These are phyloP conservation scores for Schizonepeta tenuifolia DNA, from an alignment of 257 asterid species.

Conservation along the genomic window DNA sequence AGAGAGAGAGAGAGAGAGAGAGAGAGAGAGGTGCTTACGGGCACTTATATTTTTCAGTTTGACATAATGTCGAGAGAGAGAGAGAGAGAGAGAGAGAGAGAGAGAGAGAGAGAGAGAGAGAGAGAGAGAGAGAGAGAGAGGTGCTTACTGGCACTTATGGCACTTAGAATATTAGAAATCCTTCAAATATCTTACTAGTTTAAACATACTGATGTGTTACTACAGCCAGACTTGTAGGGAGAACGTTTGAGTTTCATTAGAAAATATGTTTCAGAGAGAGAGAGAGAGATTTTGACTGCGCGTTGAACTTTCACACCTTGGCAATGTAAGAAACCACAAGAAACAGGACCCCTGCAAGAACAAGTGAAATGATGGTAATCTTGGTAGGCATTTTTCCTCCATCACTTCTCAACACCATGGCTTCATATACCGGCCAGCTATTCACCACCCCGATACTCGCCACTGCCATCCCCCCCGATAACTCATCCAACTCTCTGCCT, in stretches of 20 bases:
- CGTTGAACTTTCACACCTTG: conserved; percentile 25
- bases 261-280: neutral
- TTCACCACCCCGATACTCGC: conserved; percentile 61
- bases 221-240: neutral
- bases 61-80: too few relatives aligned
- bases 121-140: too few relatives aligned
- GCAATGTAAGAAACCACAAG: conserved; percentile 15
- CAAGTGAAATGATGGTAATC: conserved; percentile 44
- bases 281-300: neutral
- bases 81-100: too few relatives aligned
- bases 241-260: neutral
- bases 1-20: too few relatives aligned
- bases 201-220: neutral
- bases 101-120: too few relatives aligned
- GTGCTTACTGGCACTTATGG: too few relatives aligned
- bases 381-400: conserved; percentile 64
- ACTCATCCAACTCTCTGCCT: conserved; percentile 32
- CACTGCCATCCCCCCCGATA: conserved; percentile 44
- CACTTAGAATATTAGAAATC: too few relatives aligned
- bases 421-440: conserved; percentile 69
- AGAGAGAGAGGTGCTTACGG: too few relatives aligned
- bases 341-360: conserved; percentile 44
- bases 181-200: neutral
- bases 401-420: conserved; percentile 63
- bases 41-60: too few relatives aligned